Base-by-base conservation (phyloP, 306 rosid genomes). In the Acacia melanoxylon region DNA sequence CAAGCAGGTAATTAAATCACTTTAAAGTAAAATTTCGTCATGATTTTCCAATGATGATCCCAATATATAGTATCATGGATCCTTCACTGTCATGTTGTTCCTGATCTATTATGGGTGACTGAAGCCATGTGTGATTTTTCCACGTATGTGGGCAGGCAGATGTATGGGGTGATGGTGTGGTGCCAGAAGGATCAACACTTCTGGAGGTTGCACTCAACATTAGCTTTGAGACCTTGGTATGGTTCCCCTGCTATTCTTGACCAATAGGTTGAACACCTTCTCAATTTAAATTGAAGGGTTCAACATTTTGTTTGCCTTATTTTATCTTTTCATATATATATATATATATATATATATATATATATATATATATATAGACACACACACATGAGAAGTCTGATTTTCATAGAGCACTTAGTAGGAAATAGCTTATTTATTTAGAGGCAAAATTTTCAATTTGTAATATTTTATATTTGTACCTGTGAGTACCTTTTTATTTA, bases 91-190 rank as follows among this genome's bases (percentile, higher is more conserved):
- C 61, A 54, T 54, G 24, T 20, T 54, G 24, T 20, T 19, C 4
- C 25, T 20, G 11, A 7, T 54, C 24, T 56, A 41, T 8, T n/a
- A 25, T 68, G 1, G 65, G 71, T 72, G 19, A 80, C 78, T 74
- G 71, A 74, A 24, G 78, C 41, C 44, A 10, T 48, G 29, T 48
- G 29, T 63, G 45, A 52, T 27, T 58, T 75, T 75, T 29, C 83
- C 89, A 91, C 97, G 98, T 94, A 41, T 95, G 98, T 52, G 98
- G 98, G 69, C 81, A 80, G 83, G 92, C 97, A 24, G 89, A 93
- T 33, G 97, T 91, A 59, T 95, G 98, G 97, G 98, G 97, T 7
- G 98, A 95, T 42, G 97, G 98, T 42, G 97, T 95, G 72, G 98
- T 95, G 73, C 97, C 98, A 25, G 86, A 93, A 90, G 89, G 81